Evolutionary conservation across 1,139 yeast species (phyloP).

Genomic region (Geotrichum klebahnii): DNA sequence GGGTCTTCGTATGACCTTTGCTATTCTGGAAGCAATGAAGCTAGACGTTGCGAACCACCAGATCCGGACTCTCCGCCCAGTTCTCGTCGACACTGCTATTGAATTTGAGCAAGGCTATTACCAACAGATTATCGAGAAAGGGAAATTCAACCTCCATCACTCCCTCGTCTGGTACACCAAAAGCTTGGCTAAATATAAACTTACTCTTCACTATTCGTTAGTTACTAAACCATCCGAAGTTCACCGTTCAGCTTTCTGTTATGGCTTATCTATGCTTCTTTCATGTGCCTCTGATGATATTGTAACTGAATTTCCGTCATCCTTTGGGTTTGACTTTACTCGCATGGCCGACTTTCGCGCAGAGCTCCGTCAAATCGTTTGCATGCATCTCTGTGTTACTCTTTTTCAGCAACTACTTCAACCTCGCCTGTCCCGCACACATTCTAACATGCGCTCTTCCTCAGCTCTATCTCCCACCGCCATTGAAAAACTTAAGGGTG

Average conservation of each 20-base stretch:
- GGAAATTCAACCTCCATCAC: constrained; percentile 62
- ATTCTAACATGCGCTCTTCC: constrained; percentile 24
- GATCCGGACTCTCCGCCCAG: constrained; percentile 78
- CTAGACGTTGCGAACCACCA: constrained; percentile 94
- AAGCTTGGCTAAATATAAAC: constrained; percentile 9
- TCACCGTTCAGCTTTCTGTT: constrained; percentile 36
- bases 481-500: constrained; percentile 46
- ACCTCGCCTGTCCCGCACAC: constrained; percentile 31
- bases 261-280: constrained; percentile 56
- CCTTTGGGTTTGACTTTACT: constrained; percentile 80
- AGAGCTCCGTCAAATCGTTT: constrained; percentile 78
- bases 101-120: constrained; percentile 89
- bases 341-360: constrained; percentile 74
- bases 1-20: constrained; percentile 75
- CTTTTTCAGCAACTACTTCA: constrained; percentile 62
- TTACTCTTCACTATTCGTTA: too few species aligned
- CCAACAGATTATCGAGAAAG: constrained; percentile 60
- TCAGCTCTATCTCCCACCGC: constrained; percentile 17
- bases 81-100: constrained; percentile 84
- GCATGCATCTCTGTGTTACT: constrained; percentile 69
- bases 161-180: constrained; percentile 64
- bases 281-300: constrained; percentile 59
- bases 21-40: constrained; percentile 92
- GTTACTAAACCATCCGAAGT: constrained; percentile 7
- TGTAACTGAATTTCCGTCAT: constrained; percentile 77